Evolutionary conservation across 2,329 filamentous ascomycete genomes (phyloP).

Genomic region (Arthrobotrys pseudoclavata): DNA sequence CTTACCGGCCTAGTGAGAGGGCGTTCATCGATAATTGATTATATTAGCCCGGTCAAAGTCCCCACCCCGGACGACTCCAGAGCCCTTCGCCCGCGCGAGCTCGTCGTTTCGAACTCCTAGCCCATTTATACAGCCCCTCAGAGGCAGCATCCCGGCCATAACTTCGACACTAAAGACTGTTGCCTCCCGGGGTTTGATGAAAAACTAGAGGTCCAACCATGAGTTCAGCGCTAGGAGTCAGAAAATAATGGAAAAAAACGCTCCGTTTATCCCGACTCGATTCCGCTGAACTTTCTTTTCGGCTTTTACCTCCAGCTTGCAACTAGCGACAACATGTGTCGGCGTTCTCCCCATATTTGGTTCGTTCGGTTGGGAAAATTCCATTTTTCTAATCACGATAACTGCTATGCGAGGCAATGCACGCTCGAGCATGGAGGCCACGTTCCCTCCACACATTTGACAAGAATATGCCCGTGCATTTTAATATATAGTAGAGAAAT

Average conservation of each 20-base stretch:
- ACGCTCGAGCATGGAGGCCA: conserved; percentile 47
- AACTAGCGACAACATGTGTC: conserved; percentile 19
- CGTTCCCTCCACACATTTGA: conserved; percentile 45
- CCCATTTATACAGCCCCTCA: not conserved
- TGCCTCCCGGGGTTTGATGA: conserved; percentile 34
- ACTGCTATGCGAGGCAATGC: conserved; percentile 38
- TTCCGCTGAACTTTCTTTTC: conserved; percentile 42
- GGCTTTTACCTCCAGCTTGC: conserved; percentile 26
- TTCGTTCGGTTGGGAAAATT: conserved; percentile 35
- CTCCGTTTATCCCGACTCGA: conserved; percentile 55
- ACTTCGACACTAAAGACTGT: conserved; percentile 28
- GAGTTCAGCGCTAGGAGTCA: conserved; percentile 42
- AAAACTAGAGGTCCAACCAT: conserved; percentile 39
- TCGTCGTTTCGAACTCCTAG: conserved; percentile 30
- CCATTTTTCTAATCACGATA: conserved; percentile 36
- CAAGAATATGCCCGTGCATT: conserved; percentile 52
- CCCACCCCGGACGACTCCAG: conserved; percentile 50
- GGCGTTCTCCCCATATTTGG: conserved; percentile 43
- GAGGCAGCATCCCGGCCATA: conserved; percentile 43
- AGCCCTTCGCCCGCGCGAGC: conserved; percentile 48
- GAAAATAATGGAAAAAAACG: conserved; percentile 53
- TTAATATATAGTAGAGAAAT: conserved; percentile 46
- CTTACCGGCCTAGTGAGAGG: conserved; percentile 31
- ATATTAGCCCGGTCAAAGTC: conserved; percentile 48
- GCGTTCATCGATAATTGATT: conserved; percentile 20